phyloP scores from a whole-genome alignment of 306 rosid genomes.

The Vicia villosa region DNA sequence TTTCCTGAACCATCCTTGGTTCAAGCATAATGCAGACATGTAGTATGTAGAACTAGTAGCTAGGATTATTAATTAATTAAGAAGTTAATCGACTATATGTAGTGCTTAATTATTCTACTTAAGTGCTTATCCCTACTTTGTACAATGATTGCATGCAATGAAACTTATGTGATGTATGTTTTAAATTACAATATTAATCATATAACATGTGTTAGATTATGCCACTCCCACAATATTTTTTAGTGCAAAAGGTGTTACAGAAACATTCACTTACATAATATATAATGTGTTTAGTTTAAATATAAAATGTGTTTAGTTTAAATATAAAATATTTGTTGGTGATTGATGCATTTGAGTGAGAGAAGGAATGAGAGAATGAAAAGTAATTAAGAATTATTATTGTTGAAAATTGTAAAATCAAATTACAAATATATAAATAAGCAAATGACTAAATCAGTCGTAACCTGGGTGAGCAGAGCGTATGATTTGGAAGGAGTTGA shows the following conservation, averaged over 20 bases:
- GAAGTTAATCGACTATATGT: constrained; percentile 15
- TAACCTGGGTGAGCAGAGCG: no score
- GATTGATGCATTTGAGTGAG: no score
- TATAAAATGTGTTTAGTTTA: no score
- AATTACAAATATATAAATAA: no score
- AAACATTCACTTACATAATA: not conserved
- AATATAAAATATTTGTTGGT: no score
- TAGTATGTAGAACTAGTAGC: not conserved
- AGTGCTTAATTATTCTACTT: constrained; percentile 27
- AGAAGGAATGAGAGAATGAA: no score
- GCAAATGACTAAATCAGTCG: no score
- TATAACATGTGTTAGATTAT: constrained; percentile 9
- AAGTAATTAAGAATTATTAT: no score
- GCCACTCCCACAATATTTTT: constrained; percentile 11
- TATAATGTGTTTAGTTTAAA: not conserved
- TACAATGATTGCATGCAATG: constrained; percentile 41
- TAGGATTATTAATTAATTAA: constrained; percentile 10
- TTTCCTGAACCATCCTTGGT: constrained; percentile 55
- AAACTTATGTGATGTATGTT: constrained; percentile 29
- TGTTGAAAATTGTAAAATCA: no score
- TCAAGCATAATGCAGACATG: constrained; percentile 38
- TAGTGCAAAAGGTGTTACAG: not conserved
- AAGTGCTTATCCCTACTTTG: constrained; percentile 33
- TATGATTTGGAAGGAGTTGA: no score
- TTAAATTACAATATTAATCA: constrained; percentile 14